Conservation (phyloP, 164 flowering plant species). For the Vitis riparia region DNA sequence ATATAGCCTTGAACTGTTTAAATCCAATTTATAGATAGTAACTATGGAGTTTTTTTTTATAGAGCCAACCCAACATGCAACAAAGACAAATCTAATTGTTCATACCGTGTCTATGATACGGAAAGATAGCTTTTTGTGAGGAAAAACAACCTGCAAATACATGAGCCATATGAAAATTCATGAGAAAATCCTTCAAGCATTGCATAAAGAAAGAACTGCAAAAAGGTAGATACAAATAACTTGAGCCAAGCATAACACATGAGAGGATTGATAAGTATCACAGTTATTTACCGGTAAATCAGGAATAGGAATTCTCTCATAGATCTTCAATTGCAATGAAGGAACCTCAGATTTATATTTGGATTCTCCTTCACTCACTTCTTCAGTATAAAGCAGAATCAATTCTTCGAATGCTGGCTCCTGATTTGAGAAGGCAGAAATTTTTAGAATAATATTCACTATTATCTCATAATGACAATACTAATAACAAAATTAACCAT, state of each 20-base stretch:
- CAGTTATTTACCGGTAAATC: conserved; percentile 76
- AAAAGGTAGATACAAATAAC: background rate
- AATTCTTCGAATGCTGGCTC: conserved; percentile 93
- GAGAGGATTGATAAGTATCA: conserved; percentile 6
- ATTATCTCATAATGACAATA: background rate
- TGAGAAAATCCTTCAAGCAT: background rate
- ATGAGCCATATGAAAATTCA: conserved; percentile 4
- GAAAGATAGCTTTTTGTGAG: conserved; percentile 93
- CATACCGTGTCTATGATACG: conserved; percentile 93
- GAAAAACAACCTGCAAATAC: conserved; percentile 82
- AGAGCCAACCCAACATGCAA: background rate
- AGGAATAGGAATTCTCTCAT: conserved; percentile 90
- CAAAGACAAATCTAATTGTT: background rate
- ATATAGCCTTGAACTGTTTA: background rate
- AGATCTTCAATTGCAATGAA: conserved; percentile 77
- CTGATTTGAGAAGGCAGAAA: conserved; percentile 30
- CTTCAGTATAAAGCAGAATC: conserved; percentile 78
- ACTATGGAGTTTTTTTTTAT: background rate
- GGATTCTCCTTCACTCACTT: conserved; percentile 29
- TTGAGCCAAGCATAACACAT: background rate
- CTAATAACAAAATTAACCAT: background rate
- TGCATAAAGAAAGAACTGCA: background rate
- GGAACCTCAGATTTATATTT: conserved; percentile 38
- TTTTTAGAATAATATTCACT: background rate
- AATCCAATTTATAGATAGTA: background rate